phyloP scores from a whole-genome alignment of 2,329 filamentous ascomycete genomes.

The Alternaria longipes region DNA sequence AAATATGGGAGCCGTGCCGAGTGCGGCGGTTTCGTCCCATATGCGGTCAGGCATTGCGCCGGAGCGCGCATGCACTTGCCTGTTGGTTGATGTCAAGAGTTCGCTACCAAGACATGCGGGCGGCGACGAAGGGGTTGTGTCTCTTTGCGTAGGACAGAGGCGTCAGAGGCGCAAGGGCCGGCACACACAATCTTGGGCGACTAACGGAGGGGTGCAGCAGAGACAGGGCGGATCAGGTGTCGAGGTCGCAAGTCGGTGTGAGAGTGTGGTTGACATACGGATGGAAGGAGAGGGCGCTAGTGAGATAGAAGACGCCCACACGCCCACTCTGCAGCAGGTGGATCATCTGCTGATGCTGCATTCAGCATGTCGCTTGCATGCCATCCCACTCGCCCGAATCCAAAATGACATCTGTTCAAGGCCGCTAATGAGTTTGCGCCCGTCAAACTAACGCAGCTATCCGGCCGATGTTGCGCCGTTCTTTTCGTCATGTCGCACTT shows the following conservation, averaged over 20 bases:
- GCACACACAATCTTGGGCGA: conserved; percentile 13
- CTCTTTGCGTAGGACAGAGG: conserved; percentile 3
- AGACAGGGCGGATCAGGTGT: conserved; percentile 17
- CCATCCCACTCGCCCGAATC: conserved; percentile 4
- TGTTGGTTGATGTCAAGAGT: conserved; percentile 34
- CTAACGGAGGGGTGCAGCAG: conserved; percentile 12
- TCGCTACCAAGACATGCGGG: conserved; percentile 29
- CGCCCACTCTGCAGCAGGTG: conserved; percentile 2
- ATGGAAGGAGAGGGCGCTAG: conserved; percentile 15
- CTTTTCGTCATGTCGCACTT: conserved; percentile 15
- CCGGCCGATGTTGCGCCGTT: conserved; percentile 18
- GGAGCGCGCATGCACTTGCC: conserved; percentile 42
- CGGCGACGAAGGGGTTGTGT: conserved; percentile 22
- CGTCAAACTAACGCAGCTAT: conserved; percentile 5
- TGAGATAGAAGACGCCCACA: background rate
- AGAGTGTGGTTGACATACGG: conserved; percentile 10
- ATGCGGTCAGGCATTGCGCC: conserved; percentile 44
- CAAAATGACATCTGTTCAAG: conserved; percentile 5
- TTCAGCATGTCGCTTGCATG: background rate
- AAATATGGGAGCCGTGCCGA: conserved; percentile 45
- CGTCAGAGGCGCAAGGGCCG: conserved; percentile 9
- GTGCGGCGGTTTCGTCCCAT: conserved; percentile 34
- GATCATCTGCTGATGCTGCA: conserved; percentile 13
- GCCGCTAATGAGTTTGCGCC: background rate
- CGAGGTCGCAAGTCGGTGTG: conserved; percentile 15